These are phyloP conservation scores for Asclepias syriaca DNA, from an alignment of 257 asterid genomes.

Conservation along the genomic window DNA sequence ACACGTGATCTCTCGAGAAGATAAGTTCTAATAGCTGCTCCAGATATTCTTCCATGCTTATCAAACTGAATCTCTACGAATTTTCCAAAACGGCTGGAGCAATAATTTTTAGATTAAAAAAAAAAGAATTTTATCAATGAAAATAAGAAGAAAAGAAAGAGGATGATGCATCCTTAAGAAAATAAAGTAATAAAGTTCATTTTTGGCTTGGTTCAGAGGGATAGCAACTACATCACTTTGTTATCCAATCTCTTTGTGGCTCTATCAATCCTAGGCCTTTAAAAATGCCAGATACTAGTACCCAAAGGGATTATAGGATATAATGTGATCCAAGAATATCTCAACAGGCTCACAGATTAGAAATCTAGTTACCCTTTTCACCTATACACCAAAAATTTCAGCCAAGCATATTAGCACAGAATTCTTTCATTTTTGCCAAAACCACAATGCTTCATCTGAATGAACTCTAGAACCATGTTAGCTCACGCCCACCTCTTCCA, in stretches of 20 bases:
- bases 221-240: background rate
- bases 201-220: too few species aligned
- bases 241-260: background rate
- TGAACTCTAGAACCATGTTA: background rate
- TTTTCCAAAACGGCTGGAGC: conserved; percentile 94
- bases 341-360: background rate
- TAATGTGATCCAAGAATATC: background rate
- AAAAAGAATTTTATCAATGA: background rate
- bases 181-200: background rate
- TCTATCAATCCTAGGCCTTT: background rate
- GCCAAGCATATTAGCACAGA: background rate
- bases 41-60: conserved; percentile 96
- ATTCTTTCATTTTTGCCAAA: background rate
- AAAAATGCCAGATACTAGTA: background rate
- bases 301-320: background rate
- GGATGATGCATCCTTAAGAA: background rate
- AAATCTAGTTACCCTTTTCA: background rate
- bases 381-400: background rate
- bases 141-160: background rate
- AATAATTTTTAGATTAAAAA: background rate
- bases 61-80: conserved; percentile 98
- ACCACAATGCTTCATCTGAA: too few species aligned
- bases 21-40: conserved; percentile 97
- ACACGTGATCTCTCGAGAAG: conserved; percentile 99
- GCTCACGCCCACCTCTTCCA: background rate